Percentiles rank a stretch among this genome's conserved stretches.
Evolutionary conservation across 257 asterid genomes (phyloP).

Genomic region (Solanum chilense): DNA sequence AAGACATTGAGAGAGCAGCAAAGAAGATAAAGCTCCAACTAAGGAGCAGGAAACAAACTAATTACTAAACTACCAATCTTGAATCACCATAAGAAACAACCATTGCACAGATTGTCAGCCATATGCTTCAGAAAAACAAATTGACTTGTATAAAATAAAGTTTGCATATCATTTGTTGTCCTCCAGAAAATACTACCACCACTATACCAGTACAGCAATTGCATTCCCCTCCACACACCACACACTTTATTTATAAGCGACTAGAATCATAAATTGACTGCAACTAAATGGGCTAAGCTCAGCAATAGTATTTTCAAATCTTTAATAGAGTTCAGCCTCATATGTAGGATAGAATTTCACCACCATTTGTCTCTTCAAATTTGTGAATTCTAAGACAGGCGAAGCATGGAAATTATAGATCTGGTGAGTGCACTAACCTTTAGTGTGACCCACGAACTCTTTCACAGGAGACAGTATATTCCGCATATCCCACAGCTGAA

Average conservation of each 20-base stretch:
- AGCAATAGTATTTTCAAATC: background rate
- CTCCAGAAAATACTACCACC: background rate
- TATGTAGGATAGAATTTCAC: background rate
- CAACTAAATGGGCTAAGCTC: background rate
- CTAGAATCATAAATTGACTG: background rate
- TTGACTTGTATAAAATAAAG: background rate
- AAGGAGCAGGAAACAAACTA: background rate
- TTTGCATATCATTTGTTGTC: background rate
- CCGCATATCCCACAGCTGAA: slow-evolving; percentile 98
- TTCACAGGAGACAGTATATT: slow-evolving; percentile 76
- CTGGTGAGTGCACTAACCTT: slow-evolving; percentile 35
- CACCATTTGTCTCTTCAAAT: background rate
- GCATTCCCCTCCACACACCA: background rate
- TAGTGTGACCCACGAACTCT: slow-evolving; percentile 91
- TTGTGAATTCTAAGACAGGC: background rate
- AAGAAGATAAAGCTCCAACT: background rate
- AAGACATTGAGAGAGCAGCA: background rate
- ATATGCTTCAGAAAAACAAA: background rate
- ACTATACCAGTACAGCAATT: background rate
- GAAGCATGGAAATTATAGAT: background rate
- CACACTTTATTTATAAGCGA: background rate
- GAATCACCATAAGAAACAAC: background rate
- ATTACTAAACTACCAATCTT: background rate
- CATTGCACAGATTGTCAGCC: background rate
- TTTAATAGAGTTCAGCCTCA: background rate